Base-by-base conservation (phyloP, 805 yeast genomes). In the Monosporozyma yasuniensis region DNA sequence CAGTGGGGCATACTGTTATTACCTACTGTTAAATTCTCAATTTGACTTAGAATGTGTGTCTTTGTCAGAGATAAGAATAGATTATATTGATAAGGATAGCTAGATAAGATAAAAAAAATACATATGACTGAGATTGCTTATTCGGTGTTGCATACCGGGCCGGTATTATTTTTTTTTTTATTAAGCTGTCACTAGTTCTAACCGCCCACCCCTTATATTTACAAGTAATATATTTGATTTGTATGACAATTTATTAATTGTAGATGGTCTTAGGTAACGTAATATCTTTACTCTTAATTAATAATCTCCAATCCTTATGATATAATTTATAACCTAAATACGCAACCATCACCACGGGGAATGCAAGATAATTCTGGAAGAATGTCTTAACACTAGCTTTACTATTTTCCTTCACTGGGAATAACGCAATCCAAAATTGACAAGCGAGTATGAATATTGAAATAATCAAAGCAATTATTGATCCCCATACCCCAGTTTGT, bases 391-490 rank as follows among this genome's bases (percentile, higher is more conserved):
- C 72, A 52, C 57, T 53, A 42, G 66, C 69, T 22, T 67, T 46
- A 5, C 61, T 65, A 23, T 48, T 25, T 35, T 41, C 25, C 1
- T 38, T 48, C 3, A 78, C 59, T 42, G 90, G 90, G 71, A 72
- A 81, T 39, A 83, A 66, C 3, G 88, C 85, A 47, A 79, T 71
- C 88, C 88, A 84, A 72, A 84, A 82, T 66, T 83, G 86, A 37
- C 84, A 80, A 47, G 75, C 69, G 43, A 84, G 66, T 47, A 83
- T 76, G 48, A 80, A 66, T 27, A 72, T 44, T 60, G 78, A 78
- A 50, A 85, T 65, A 4, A 62, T 12, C 16, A 77, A 58, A 42
- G 88, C 87, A 53, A 73, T 68, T 51, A 62, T 61, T 2, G 88
- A 79, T 32, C 88, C 87, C 50, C 57, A 63, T 35, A 77, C 59